These are phyloP conservation scores for Rhytidhysteron rufulum DNA, from an alignment of 2,329 filamentous ascomycete species.

Conservation along the genomic window DNA sequence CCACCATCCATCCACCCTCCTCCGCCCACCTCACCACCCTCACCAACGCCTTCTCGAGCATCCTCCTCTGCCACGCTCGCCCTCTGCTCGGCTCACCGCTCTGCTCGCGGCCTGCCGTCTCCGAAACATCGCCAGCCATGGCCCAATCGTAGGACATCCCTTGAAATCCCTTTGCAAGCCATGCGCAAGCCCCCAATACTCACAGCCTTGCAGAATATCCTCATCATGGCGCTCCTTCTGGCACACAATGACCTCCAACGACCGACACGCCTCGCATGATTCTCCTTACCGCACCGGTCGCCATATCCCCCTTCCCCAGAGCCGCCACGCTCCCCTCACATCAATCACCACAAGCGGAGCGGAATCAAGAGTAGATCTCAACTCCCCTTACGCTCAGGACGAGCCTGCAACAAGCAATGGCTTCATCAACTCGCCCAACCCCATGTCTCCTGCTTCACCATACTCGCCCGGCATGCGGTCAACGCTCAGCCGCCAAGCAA, in stretches of 20 bases:
- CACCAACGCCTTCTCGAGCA: slow-evolving; percentile 6
- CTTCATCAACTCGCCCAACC: slow-evolving; percentile 57
- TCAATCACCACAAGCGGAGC: slow-evolving; percentile 80
- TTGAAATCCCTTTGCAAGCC: slow-evolving; percentile 5
- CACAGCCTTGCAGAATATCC: slow-evolving; percentile 27
- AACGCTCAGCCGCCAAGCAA: slow-evolving; percentile 63
- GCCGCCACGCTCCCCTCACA: slow-evolving; percentile 75
- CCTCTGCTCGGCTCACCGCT: neutral
- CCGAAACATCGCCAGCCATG: slow-evolving; percentile 18
- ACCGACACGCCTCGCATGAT: slow-evolving; percentile 87
- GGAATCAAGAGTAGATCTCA: slow-evolving; percentile 83
- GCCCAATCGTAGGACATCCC: slow-evolving; percentile 28
- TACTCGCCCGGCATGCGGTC: slow-evolving; percentile 91
- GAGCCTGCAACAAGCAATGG: slow-evolving; percentile 53
- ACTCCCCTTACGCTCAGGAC: slow-evolving; percentile 75
- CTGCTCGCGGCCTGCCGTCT: slow-evolving; percentile 1
- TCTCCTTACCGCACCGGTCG: slow-evolving; percentile 88
- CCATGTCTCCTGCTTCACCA: slow-evolving; percentile 61
- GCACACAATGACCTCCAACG: slow-evolving; percentile 74
- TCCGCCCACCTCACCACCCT: slow-evolving; percentile 8
- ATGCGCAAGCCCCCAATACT: slow-evolving; percentile 11
- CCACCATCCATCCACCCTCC: slow-evolving; percentile 1
- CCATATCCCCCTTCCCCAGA: slow-evolving; percentile 83
- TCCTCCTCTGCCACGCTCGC: neutral
- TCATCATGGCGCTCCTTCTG: slow-evolving; percentile 81